Conservation (phyloP, 2,329 filamentous ascomycete species). For the Metarhizium guizhouense region DNA sequence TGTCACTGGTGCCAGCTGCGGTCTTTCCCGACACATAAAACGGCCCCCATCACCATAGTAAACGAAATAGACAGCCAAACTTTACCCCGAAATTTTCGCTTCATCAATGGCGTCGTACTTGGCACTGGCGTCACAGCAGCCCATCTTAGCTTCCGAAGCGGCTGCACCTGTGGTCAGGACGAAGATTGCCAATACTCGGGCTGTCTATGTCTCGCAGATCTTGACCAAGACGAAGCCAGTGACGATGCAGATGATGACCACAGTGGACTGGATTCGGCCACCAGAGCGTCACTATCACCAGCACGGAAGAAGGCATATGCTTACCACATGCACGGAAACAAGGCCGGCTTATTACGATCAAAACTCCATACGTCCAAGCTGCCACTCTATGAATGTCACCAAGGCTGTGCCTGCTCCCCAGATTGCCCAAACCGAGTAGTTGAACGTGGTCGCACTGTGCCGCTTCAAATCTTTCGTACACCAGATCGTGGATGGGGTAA, state of each 20-base stretch:
- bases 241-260: constrained; percentile 28
- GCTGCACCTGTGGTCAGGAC: constrained; percentile 57
- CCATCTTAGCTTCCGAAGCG: constrained; percentile 53
- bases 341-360: constrained; percentile 42
- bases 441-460: constrained; percentile 60
- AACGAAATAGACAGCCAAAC: constrained; percentile 50
- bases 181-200: constrained; percentile 57
- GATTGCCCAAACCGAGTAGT: constrained; percentile 69
- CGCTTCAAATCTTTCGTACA: constrained; percentile 71
- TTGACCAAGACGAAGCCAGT: constrained; percentile 24
- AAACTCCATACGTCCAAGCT: constrained; percentile 43
- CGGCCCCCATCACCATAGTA: constrained; percentile 50
- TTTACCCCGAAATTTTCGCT: constrained; percentile 57
- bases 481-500: constrained; percentile 64
- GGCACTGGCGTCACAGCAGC: constrained; percentile 50
- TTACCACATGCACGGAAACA: constrained; percentile 49
- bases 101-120: constrained; percentile 55
- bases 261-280: constrained; percentile 3
- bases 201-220: constrained; percentile 63
- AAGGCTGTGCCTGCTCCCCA: constrained; percentile 54
- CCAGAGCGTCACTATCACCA: constrained; percentile 18
- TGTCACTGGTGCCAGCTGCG: constrained; percentile 57
- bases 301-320: constrained; percentile 40
- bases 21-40: constrained; percentile 37
- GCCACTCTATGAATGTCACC: constrained; percentile 75